Conservation (phyloP, 2,329 filamentous ascomycete genomes). For the Ophiostoma novo-ulmi region DNA sequence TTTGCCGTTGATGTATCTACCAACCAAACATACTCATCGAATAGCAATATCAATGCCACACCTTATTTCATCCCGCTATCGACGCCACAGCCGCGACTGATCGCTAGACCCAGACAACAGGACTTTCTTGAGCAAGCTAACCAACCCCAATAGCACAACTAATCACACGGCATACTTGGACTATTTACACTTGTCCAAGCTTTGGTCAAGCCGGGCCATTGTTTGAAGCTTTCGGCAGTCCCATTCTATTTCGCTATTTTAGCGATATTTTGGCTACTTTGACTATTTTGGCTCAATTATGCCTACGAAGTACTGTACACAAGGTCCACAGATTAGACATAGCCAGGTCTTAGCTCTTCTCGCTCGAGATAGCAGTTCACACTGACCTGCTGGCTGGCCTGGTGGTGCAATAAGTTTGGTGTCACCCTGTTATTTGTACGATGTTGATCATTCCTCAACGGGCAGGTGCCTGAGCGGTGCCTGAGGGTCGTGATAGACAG, state of each 20-base stretch:
- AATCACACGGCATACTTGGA: not conserved
- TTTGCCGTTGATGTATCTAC: no score
- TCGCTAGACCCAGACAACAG: not conserved
- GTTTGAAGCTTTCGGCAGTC: not conserved
- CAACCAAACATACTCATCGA: no score
- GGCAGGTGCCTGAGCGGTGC: conserved; percentile 23
- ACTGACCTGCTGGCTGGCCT: no score
- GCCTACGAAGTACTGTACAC: not conserved
- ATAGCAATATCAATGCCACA: not conserved
- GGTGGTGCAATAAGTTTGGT: not conserved
- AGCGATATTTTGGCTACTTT: not conserved
- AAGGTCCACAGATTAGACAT: not conserved
- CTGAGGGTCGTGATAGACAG: not conserved
- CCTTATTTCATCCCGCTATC: not conserved
- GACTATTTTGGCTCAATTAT: no score
- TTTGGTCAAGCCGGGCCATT: not conserved
- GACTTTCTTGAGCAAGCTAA: not conserved
- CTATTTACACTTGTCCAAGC: conserved; percentile 9
- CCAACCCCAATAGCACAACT: not conserved
- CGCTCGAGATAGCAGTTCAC: not conserved
- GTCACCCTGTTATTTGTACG: not conserved
- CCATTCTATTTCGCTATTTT: not conserved
- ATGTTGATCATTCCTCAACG: conserved; percentile 17
- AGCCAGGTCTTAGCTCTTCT: not conserved
- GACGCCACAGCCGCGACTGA: conserved; percentile 2